Percentiles rank a stretch among this genome's conserved stretches.
phyloP scores from a whole-genome alignment of 768 basidiomycete genomes.

The Hygrophoropsis aurantiaca region DNA sequence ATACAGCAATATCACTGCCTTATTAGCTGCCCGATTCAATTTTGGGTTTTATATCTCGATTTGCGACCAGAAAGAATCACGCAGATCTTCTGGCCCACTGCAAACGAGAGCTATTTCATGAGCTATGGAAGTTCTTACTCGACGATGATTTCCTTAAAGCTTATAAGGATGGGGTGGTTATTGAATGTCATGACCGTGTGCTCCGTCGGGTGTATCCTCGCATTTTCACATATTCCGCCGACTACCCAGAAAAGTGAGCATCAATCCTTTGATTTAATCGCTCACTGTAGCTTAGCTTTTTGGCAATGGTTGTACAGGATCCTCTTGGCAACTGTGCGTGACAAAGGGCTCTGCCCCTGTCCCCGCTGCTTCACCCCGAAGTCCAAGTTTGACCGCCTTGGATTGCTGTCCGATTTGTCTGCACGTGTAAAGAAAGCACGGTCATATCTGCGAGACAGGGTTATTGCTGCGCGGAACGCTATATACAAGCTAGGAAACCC shows the following conservation, averaged over 20 bases:
- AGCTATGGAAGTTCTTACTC: conserved; percentile 4
- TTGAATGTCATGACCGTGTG: conserved; percentile 12
- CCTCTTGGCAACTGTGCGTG: conserved; percentile 23
- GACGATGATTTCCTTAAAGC: conserved; percentile 16
- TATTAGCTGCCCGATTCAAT: not conserved
- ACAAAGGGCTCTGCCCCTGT: conserved; percentile 30
- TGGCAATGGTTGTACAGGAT: too few relatives aligned
- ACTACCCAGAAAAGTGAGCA: conserved; percentile 19
- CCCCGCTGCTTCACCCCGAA: conserved; percentile 25
- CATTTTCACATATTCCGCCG: conserved; percentile 16
- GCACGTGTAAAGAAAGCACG: not conserved
- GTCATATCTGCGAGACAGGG: not conserved
- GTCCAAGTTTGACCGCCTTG: conserved; percentile 11
- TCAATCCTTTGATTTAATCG: not conserved
- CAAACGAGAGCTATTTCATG: conserved; percentile 18
- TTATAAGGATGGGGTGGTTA: conserved; percentile 13
- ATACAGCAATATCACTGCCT: not conserved
- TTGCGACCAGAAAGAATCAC: not conserved
- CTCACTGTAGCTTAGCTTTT: too few relatives aligned
- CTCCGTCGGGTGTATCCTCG: conserved; percentile 13
- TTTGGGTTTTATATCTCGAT: not conserved
- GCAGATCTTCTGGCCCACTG: conserved; percentile 6
- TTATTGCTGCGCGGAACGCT: not conserved
- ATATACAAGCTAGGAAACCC: conserved; percentile 12
- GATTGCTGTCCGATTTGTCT: conserved; percentile 8